Conservation (phyloP, 2,329 filamentous ascomycete genomes). For the Ascochyta koolunga region DNA sequence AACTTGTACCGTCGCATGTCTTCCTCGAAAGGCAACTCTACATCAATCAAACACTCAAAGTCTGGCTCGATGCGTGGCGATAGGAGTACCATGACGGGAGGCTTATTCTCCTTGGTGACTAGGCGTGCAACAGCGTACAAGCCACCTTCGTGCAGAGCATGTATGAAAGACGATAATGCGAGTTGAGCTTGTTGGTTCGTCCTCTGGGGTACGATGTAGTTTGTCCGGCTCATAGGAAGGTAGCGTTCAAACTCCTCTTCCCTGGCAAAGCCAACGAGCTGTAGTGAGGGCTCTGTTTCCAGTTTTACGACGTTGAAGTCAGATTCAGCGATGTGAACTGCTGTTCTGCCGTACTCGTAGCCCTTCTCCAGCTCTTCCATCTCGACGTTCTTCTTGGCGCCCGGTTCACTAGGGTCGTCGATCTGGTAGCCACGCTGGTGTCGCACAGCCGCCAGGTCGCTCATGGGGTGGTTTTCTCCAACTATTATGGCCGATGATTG, state of each 20-base stretch:
- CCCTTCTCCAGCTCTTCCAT: conserved; percentile 88
- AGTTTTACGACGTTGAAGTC: conserved; percentile 90
- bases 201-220: conserved; percentile 77
- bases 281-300: conserved; percentile 75
- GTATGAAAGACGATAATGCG: conserved; percentile 86
- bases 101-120: conserved; percentile 81
- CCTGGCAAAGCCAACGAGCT: conserved; percentile 86
- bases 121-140: conserved; percentile 86
- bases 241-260: conserved; percentile 80
- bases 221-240: conserved; percentile 80
- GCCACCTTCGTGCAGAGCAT: conserved; percentile 82
- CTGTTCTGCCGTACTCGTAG: conserved; percentile 90
- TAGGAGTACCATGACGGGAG: conserved; percentile 77
- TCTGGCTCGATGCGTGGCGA: conserved; percentile 79
- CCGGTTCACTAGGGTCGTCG: conserved; percentile 73
- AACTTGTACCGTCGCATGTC: conserved; percentile 91
- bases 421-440: conserved; percentile 81
- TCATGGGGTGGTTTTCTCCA: conserved; percentile 45
- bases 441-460: conserved; percentile 70
- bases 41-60: conserved; percentile 85
- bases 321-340: conserved; percentile 84
- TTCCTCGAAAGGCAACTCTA: conserved; percentile 90
- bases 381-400: conserved; percentile 81
- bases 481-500: conserved; percentile 60
- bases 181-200: conserved; percentile 82